Evolutionary conservation across 768 basidiomycete genomes (phyloP).

Genomic region (Xerocomus brunneocitrinus): DNA sequence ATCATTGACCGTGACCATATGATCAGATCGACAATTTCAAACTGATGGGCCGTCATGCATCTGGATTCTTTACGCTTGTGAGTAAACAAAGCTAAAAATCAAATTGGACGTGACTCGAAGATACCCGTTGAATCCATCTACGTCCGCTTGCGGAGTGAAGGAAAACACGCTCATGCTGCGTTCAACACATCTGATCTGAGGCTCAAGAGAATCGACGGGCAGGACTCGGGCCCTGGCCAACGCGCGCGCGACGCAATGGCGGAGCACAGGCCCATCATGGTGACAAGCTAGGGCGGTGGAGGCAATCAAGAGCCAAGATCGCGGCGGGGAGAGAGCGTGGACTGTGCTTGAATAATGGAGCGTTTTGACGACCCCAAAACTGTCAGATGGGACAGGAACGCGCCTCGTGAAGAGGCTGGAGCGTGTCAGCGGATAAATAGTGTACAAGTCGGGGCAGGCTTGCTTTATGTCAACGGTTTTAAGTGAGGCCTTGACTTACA

Average conservation of each 20-base stretch:
- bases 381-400: conserved; percentile 25
- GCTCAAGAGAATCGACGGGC: conserved; percentile 10
- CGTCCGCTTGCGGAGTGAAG: conserved; percentile 9
- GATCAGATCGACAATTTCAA: conserved; percentile 18
- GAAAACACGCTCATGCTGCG: conserved; percentile 17
- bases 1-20: neutral
- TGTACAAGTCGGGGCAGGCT: neutral
- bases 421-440: conserved; percentile 13
- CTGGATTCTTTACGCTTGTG: neutral
- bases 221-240: conserved; percentile 15
- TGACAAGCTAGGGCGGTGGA: conserved; percentile 4
- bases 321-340: neutral
- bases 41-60: neutral
- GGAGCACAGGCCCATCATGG: neutral
- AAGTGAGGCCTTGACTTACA: neutral
- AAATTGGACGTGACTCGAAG: neutral
- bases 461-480: conserved; percentile 27
- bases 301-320: neutral
- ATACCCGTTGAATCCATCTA: conserved; percentile 11
- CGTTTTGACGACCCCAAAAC: conserved; percentile 28
- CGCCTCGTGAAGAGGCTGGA: conserved; percentile 13
- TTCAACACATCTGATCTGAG: conserved; percentile 2
- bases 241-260: conserved; percentile 2
- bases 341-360: conserved; percentile 5
- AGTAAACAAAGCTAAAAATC: neutral